Conservation (phyloP, 371 early-diverging fungal species). For the Mucor velutinosus region DNA sequence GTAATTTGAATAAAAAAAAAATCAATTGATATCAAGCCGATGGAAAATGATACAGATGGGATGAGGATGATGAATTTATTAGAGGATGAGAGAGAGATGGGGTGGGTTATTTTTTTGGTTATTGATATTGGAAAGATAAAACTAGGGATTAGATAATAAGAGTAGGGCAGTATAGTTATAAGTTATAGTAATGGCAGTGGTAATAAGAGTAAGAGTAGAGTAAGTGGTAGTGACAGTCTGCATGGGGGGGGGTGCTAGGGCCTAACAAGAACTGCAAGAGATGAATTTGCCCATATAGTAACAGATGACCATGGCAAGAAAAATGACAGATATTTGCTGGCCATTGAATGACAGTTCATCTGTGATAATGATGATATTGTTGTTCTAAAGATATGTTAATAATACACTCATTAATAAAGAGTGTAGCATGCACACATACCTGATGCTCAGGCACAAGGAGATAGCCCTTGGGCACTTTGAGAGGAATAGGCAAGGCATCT, state of each 20-base stretch:
- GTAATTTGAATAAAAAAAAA: slow-evolving; percentile 5
- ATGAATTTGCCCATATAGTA: slow-evolving; percentile 57
- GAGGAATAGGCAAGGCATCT: slow-evolving; percentile 1
- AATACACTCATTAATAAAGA: not conserved
- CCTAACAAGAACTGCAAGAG: slow-evolving; percentile 21
- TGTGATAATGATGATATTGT: slow-evolving; percentile 47
- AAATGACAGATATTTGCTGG: slow-evolving; percentile 50
- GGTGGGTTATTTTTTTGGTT: no score
- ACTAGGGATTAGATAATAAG: not conserved
- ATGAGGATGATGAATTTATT: not conserved
- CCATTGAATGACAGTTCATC: slow-evolving; percentile 55
- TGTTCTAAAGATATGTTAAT: slow-evolving; percentile 18
- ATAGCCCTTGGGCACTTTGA: slow-evolving; percentile 49
- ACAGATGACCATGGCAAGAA: slow-evolving; percentile 52
- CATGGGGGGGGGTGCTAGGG: not conserved
- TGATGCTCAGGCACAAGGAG: slow-evolving; percentile 48
- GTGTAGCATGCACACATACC: slow-evolving; percentile 23
- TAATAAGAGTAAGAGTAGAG: not conserved
- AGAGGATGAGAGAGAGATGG: not conserved
- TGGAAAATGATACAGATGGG: no score
- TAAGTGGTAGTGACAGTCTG: not conserved
- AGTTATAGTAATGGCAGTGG: not conserved
- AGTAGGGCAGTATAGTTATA: not conserved
- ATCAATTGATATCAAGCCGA: not conserved
- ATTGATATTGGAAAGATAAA: not conserved